Evolutionary conservation across 345 rosid species (phyloP), one percentile per base, ranked within the genome.

Genomic region (Eucalyptus regnans): DNA sequence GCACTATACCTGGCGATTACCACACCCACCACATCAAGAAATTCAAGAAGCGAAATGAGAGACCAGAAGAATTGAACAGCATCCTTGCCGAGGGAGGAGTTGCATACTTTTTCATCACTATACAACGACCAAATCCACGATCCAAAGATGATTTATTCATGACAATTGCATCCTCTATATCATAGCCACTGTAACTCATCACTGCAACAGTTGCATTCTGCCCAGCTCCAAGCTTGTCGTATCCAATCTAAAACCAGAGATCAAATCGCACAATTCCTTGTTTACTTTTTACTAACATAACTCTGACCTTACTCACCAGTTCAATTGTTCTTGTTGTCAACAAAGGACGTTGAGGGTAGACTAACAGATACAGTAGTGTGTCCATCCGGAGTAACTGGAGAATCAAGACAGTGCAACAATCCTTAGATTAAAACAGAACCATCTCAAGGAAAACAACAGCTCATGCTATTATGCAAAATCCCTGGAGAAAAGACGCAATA

Each of bases 181-280:
- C 99, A 90, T 97, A 97, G 89, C 99, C 99, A 93, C 95, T 95
- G 89, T 95, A 94, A 92, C 99, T 96, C 97, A 96, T 96, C 71
- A 97, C 99, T 89, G 98, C 98, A 94, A 97, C 98, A 88, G 98
- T 97, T 87, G 99, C 99, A 94, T 97, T 97, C 91, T 97, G 98
- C 91, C 99, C 99, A 88, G 99, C 99, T 90, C 99, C 99, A 90
- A 97, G 99, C 92, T 97, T 96, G 92, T 97, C 99, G 87, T 95
- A 97, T 90, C 98, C 98, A 87, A 95, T 94, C 99, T 97, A 93
- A 93, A 90, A 92, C 46, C 81, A 88, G 44, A 86, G 60, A 86
- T 54, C 44, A 86, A 86, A 54, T 76, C 16, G 1, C 17, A 51
- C 87, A 49, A 27, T 50, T 62, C 84, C 84, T 76, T 41, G 7